Conservation (phyloP, 495 filamentous ascomycete species). For the Lasiosphaeria miniovina region DNA sequence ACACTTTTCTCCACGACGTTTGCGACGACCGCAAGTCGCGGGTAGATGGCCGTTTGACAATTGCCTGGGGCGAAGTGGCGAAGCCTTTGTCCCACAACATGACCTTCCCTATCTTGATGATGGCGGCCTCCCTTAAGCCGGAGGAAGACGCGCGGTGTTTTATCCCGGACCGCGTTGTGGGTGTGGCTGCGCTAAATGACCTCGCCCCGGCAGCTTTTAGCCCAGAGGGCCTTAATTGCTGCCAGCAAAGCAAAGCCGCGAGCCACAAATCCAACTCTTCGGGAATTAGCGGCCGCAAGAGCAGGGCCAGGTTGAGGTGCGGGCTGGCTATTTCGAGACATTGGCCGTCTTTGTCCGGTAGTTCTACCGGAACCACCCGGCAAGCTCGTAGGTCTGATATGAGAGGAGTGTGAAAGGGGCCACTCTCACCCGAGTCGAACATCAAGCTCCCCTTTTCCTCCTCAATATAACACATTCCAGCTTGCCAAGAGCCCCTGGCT, state of each 20-base stretch:
- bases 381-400: slow-evolving; percentile 87
- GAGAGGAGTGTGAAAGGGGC: slow-evolving; percentile 47
- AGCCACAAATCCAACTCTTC: slow-evolving; percentile 89
- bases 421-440: slow-evolving; percentile 54
- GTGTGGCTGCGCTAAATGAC: slow-evolving; percentile 19
- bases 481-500: slow-evolving; percentile 53
- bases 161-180: slow-evolving; percentile 52
- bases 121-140: slow-evolving; percentile 68
- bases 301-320: slow-evolving; percentile 64
- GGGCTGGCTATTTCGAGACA: slow-evolving; percentile 78
- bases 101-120: slow-evolving; percentile 97
- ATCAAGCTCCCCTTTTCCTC: slow-evolving; percentile 63
- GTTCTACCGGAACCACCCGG: slow-evolving; percentile 66
- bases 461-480: slow-evolving; percentile 64
- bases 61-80: slow-evolving; percentile 51
- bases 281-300: slow-evolving; percentile 68
- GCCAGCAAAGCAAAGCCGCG: slow-evolving; percentile 90
- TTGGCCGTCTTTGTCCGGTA: slow-evolving; percentile 59
- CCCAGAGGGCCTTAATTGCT: slow-evolving; percentile 66
- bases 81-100: slow-evolving; percentile 78
- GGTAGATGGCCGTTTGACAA: slow-evolving; percentile 47
- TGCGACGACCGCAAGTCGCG: slow-evolving; percentile 40
- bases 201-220: slow-evolving; percentile 29
- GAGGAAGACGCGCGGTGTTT: slow-evolving; percentile 64
- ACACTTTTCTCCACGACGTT: slow-evolving; percentile 76